Evolutionary conservation across 2,329 filamentous ascomycete species (phyloP).

Genomic region (Epichloe amarillans): DNA sequence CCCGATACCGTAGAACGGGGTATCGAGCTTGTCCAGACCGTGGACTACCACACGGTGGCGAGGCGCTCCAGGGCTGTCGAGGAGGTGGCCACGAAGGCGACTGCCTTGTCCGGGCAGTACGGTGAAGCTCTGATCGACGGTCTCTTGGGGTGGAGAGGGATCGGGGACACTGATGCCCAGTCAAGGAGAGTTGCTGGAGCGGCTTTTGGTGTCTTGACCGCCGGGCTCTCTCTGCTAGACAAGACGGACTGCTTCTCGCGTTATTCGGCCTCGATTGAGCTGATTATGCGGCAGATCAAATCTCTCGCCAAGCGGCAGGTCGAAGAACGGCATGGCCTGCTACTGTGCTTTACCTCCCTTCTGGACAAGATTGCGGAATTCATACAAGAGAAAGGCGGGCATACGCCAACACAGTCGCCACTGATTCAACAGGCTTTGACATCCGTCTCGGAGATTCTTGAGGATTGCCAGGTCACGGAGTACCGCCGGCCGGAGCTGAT

Average conservation of each 20-base stretch:
- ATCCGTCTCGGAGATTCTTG: slow-evolving; percentile 23
- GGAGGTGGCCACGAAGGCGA: slow-evolving; percentile 58
- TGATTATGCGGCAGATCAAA: slow-evolving; percentile 31
- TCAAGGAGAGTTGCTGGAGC: slow-evolving; percentile 60
- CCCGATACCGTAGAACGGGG: slow-evolving; percentile 72
- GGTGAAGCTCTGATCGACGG: slow-evolving; percentile 57
- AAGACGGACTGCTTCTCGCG: slow-evolving; percentile 11
- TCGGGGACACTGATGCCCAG: slow-evolving; percentile 63
- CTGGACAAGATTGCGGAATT: slow-evolving; percentile 32
- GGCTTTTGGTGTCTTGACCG: slow-evolving; percentile 50
- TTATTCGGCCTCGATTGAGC: slow-evolving; percentile 21
- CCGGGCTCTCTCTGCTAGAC: slow-evolving; percentile 20
- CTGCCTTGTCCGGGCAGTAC: slow-evolving; percentile 53
- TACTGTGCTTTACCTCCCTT: slow-evolving; percentile 48
- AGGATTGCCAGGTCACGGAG: slow-evolving; percentile 25
- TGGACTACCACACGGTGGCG: slow-evolving; percentile 89
- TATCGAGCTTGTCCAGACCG: slow-evolving; percentile 73
- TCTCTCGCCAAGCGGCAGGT: slow-evolving; percentile 41
- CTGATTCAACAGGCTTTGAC: slow-evolving; percentile 17
- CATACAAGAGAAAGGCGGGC: slow-evolving; percentile 8
- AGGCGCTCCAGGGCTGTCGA: slow-evolving; percentile 71
- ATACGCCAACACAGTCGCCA: slow-evolving; percentile 5
- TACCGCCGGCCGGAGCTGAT: slow-evolving; percentile 52
- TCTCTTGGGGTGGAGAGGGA: slow-evolving; percentile 73
- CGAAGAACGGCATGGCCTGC: slow-evolving; percentile 55